Evolutionary conservation across 1,284 basidiomycete species (phyloP), one percentile per base, ranked within the genome.

Genomic region (Caloboletus inedulis): DNA sequence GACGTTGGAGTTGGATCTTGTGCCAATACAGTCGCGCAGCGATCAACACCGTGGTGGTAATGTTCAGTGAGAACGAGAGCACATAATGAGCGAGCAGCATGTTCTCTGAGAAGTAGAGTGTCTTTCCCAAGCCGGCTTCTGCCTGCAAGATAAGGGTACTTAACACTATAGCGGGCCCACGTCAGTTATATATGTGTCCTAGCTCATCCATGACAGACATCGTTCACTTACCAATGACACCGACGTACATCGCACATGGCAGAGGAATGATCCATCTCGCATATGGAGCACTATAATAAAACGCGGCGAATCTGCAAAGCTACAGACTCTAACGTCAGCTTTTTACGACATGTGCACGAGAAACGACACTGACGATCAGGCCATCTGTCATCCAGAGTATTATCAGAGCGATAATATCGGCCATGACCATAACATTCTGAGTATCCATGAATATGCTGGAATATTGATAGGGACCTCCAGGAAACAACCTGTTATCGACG

Each of bases 11-110:
- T 4, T 56, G 57, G 5, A 59, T 39, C 34, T 71, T 69, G 54
- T 69, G 63, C 44, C 61, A 61, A 27, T 70, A 60, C 7, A 77
- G 61, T 4, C 73, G 71, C 4, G 47, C 52, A 9, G 71, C 69
- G 34, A 77, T 73, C 21, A 74, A 55, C 30, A 70, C 33, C 3
- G 74, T 75, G 35, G 72, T 47, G 18, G 74, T 34, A 31, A 75
- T 59, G 59, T 72, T 77, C 51, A 75, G 60, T 14, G 69, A 59
- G 40, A 73, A 62, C 10, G 74, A 68, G 9, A 75, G 62, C 2
- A 57, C 48, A n/a, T 67, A 69, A 51, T 70, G 73, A 13, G 68
- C 44, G 12, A 68, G 51, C 8, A 64, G 8, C 31, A 64, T 3
- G 40, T 60, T 52, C 46, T 62, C 59, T 4, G 56, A 64, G 47